Evolutionary conservation across 2,329 filamentous ascomycete species (phyloP).

Genomic region (Cladosporium sp.): DNA sequence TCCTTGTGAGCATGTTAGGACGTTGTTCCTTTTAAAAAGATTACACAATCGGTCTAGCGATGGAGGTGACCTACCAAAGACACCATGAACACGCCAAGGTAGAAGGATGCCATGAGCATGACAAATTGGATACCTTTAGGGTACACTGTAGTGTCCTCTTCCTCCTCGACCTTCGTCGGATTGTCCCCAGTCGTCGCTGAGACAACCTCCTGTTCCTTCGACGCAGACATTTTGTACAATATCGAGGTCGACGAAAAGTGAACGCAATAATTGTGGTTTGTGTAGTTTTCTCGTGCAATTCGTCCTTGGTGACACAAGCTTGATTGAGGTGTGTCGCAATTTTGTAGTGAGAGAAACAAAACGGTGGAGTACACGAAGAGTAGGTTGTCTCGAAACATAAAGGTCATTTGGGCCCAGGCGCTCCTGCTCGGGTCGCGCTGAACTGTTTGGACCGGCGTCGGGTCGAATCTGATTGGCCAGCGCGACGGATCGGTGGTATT

Average conservation of each 20-base stretch:
- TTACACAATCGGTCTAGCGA: conserved; percentile 28
- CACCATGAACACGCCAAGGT: neutral
- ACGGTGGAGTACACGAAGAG: too few species aligned
- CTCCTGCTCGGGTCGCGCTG: too few species aligned
- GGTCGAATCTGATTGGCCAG: too few species aligned
- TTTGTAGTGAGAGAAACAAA: too few species aligned
- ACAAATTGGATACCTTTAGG: neutral
- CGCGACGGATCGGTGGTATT: too few species aligned
- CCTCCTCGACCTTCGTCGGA: neutral
- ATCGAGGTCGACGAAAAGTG: neutral
- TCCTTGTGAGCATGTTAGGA: neutral
- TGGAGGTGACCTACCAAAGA: conserved; percentile 18
- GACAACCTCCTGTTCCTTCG: neutral
- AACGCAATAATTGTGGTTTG: too few species aligned
- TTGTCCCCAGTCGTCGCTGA: neutral
- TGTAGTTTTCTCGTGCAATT: too few species aligned
- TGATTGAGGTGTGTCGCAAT: too few species aligned
- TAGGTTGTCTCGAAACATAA: too few species aligned
- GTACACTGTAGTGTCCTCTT: neutral
- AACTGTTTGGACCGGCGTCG: too few species aligned
- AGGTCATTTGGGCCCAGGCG: too few species aligned
- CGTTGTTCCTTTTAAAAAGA: conserved; percentile 27
- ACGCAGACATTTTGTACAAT: neutral
- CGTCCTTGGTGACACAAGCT: too few species aligned
- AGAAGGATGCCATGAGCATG: neutral